Base-by-base conservation (phyloP, 2,329 filamentous ascomycete species). In the Neonectria faginata region DNA sequence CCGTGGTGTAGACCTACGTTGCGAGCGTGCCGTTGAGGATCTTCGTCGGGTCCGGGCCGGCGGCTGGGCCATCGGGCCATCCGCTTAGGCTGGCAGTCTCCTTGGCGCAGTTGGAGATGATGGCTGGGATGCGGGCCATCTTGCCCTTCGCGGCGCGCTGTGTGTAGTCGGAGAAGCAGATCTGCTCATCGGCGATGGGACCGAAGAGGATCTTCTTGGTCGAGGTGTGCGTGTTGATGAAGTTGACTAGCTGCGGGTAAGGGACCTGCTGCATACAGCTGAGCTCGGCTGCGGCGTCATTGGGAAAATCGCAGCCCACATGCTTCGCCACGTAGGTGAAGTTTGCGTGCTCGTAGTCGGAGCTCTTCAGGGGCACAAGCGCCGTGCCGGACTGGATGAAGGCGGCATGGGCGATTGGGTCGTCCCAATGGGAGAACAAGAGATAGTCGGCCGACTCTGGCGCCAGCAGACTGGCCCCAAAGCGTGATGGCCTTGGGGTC, bases 381-480 rank as follows among this genome's bases (percentile, higher is more conserved):
- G 78, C 80, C 5, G 77, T 79, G 29, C 75, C 83, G 56, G 80
- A 81, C 51, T 83, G 77, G 55, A 82, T 67, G 60, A 81, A 80
- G 44, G 80, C 77, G 4, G 77, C 80, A 8, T 76, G 70, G 1
- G 80, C 79, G 44, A 85, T 82, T 3, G 83, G 82, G 59, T 85
- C 78, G 5, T 84, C 74, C 20, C 74, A 67, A 82, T 78, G 84
- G 11, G 82, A 54, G 20, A 54, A 92, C 22, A 92, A 79, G 1
- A 87, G 80, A 84, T 92, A 91, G 65, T 93, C 91, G 71, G 92
- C 86, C 55, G 89, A 85, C 2, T 91, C 89, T 0, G 61, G 61
- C 77, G 3, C 85, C 84, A 3, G 84, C 82, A 33, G 82, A 83
- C 72, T 84, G 80, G 12, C 84, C 85, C 70, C 81, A 82, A 18